A percentile compares a stretch with the other conserved stretches of the same genome.
Evolutionary conservation across 805 yeast species (phyloP).

Genomic region (Zygosaccharomyces gambellarensis): DNA sequence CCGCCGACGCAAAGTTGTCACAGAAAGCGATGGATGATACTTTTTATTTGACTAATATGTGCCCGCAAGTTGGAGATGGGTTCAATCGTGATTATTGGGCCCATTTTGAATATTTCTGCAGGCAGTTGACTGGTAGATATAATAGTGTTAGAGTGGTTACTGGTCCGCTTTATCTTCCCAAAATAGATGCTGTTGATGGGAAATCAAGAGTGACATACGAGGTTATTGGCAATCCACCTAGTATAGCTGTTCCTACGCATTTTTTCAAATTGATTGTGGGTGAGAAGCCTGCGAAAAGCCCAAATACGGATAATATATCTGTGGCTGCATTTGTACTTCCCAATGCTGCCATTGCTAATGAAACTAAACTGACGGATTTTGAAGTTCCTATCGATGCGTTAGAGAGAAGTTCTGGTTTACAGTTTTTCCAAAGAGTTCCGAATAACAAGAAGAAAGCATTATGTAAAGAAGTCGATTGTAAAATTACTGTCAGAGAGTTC

Average conservation of each 20-base stretch:
- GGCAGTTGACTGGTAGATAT: conserved; percentile 70
- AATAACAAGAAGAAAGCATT: conserved; percentile 51
- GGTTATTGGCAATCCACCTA: conserved; percentile 95
- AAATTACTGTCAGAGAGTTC: conserved; percentile 53
- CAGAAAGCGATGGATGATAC: conserved; percentile 96
- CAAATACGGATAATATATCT: conserved; percentile 41
- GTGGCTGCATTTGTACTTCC: conserved; percentile 95
- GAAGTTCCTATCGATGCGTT: conserved; percentile 87
- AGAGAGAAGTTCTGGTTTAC: conserved; percentile 82
- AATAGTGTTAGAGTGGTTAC: conserved; percentile 80
- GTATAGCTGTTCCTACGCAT: conserved; percentile 95
- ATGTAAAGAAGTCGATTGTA: conserved; percentile 78
- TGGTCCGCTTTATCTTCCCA: conserved; percentile 89
- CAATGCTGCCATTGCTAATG: conserved; percentile 71
- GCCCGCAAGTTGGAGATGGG: conserved; percentile 97
- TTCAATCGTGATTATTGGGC: conserved; percentile 98
- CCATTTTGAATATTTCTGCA: conserved; percentile 82
- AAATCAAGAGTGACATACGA: conserved; percentile 83
- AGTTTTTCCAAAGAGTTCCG: conserved; percentile 67
- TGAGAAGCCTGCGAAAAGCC: conserved; percentile 48
- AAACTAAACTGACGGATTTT: conserved; percentile 63
- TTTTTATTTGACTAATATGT: conserved; percentile 80
- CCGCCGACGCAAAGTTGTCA: conserved; percentile 89
- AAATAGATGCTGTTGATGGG: conserved; percentile 65
- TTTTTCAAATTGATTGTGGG: conserved; percentile 89